Conservation (phyloP, 1,284 basidiomycete genomes). For the Puccinia horiana region DNA sequence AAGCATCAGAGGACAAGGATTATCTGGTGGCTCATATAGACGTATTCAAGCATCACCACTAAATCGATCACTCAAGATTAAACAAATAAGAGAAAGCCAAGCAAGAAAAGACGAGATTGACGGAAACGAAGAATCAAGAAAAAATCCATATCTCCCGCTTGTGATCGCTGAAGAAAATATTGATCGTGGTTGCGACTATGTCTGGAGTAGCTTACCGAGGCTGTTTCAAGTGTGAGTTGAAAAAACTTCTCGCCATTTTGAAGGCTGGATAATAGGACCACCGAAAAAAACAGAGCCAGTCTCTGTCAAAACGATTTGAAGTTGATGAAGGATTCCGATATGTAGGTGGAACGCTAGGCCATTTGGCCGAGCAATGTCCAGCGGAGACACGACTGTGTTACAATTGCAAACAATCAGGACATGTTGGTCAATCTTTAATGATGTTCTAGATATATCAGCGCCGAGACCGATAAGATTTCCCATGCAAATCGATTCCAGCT, state of each 20-base stretch:
- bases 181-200: neutral
- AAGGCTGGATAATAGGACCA: too few species aligned
- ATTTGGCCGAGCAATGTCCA: conserved; percentile 25
- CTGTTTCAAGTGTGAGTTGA: neutral
- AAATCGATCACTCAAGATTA: too few species aligned
- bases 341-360: conserved; percentile 25
- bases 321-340: neutral
- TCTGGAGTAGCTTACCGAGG: neutral
- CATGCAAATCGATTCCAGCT: neutral
- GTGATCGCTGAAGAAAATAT: too few species aligned
- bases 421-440: neutral
- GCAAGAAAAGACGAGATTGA: too few species aligned
- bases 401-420: conserved; percentile 38
- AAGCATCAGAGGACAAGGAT: too few species aligned
- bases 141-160: too few species aligned
- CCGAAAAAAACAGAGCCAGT: neutral
- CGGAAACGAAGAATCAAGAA: too few species aligned
- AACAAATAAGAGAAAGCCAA: too few species aligned
- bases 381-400: conserved; percentile 26
- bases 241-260: neutral
- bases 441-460: too few species aligned
- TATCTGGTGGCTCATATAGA: too few species aligned
- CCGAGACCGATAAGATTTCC: too few species aligned
- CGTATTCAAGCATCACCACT: too few species aligned
- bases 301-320: neutral